A percentile compares a stretch with the other conserved stretches of the same genome.
Conservation (phyloP, 2,329 filamentous ascomycete species). For the Cercospora brassicicola region DNA sequence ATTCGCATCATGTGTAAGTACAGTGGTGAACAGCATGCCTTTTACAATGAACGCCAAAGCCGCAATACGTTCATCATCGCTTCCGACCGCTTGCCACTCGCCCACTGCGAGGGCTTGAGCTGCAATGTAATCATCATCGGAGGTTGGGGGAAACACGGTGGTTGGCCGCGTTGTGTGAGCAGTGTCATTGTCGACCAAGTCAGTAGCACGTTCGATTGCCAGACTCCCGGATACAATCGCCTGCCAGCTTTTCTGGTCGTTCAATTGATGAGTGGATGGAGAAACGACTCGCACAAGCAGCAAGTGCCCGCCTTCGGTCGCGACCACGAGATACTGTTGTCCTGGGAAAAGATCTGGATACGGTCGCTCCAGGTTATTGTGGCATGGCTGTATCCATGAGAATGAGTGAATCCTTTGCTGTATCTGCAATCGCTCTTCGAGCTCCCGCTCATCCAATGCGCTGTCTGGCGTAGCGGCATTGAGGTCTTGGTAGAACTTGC, state of each 20-base stretch:
- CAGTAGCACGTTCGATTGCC: background rate
- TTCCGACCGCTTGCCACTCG: slow-evolving; percentile 9
- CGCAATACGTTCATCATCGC: background rate
- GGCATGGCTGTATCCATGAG: slow-evolving; percentile 41
- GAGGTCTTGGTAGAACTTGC: slow-evolving; percentile 41
- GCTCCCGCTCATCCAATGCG: slow-evolving; percentile 27
- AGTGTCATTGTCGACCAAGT: background rate
- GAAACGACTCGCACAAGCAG: slow-evolving; percentile 42
- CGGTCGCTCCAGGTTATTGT: slow-evolving; percentile 10
- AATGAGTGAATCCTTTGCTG: slow-evolving; percentile 45
- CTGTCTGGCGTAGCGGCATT: slow-evolving; percentile 7
- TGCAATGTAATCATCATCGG: background rate
- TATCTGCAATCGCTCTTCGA: slow-evolving; percentile 30
- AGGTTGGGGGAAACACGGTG: background rate
- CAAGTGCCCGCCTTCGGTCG: slow-evolving; percentile 47
- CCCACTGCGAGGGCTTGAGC: slow-evolving; percentile 17
- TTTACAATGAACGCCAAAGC: slow-evolving; percentile 22
- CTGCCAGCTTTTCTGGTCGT: slow-evolving; percentile 21
- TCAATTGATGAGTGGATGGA: slow-evolving; percentile 38
- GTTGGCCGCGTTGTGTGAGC: background rate
- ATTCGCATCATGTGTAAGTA: background rate
- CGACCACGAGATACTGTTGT: slow-evolving; percentile 40
- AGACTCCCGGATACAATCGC: background rate
- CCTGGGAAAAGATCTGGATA: slow-evolving; percentile 13
- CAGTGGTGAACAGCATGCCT: slow-evolving; percentile 17